Percentiles rank a stretch among this genome's conserved stretches.
Evolutionary conservation across 768 basidiomycete genomes (phyloP).

Genomic region (Tricholoma furcatifolium): DNA sequence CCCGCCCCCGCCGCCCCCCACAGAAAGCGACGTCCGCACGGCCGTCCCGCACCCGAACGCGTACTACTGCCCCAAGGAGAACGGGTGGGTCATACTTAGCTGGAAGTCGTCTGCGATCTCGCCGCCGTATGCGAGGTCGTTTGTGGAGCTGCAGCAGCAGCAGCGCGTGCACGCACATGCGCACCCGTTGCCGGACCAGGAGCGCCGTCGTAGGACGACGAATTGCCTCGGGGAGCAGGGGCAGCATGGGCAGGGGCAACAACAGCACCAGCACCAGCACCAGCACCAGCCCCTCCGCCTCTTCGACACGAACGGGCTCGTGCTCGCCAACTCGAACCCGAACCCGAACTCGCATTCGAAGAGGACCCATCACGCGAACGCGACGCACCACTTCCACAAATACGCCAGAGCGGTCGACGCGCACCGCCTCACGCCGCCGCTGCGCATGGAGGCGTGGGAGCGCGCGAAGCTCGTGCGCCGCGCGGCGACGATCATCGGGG

Average conservation of each 20-base stretch:
- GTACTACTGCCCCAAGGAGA: conserved; percentile 80
- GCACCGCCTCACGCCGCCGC: conserved; percentile 62
- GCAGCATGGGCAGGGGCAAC: too few species aligned
- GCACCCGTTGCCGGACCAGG: conserved; percentile 54
- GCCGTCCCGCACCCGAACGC: conserved; percentile 81
- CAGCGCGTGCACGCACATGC: too few species aligned
- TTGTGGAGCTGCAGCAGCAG: too few species aligned
- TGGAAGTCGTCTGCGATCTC: conserved; percentile 64
- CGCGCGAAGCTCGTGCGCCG: conserved; percentile 51
- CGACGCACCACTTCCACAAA: conserved; percentile 81
- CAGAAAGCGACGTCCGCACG: conserved; percentile 62
- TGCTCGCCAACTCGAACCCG: too few species aligned
- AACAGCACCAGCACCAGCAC: too few species aligned
- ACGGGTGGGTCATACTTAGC: conserved; percentile 76
- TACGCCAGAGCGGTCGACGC: conserved; percentile 72
- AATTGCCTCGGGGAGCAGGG: too few species aligned
- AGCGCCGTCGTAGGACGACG: conserved; percentile 50
- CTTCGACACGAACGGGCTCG: too few species aligned
- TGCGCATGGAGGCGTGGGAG: conserved; percentile 61
- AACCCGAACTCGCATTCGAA: too few species aligned
- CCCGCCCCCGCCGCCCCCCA: conserved; percentile 38
- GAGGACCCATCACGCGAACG: conserved; percentile 51
- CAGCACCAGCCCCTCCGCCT: too few species aligned
- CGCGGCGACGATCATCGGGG: conserved; percentile 28
- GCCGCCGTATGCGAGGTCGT: conserved; percentile 61